These are phyloP conservation scores for Lipomyces sp. DNA, from an alignment of 805 yeast genomes.

Conservation along the genomic window DNA sequence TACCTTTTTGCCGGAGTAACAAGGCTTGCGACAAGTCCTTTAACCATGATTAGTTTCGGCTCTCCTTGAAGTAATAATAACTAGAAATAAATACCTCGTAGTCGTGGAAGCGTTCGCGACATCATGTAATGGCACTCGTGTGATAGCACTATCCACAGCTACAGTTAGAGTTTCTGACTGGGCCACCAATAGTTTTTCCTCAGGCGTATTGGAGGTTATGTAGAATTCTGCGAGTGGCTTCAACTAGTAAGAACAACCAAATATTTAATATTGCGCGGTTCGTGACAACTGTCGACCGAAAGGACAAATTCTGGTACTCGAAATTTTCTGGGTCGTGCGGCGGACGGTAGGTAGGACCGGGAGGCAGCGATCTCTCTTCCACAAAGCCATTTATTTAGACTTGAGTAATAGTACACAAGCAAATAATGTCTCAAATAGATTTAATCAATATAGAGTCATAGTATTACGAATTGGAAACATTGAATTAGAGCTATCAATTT, in stretches of 20 bases:
- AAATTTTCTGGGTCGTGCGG: no score
- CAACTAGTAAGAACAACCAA: not conserved
- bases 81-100: constrained; percentile 9
- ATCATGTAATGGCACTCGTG: constrained; percentile 11
- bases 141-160: not conserved
- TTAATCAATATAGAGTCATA: no score
- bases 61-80: not conserved
- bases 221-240: not conserved
- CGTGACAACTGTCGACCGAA: no score
- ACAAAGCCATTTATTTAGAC: no score
- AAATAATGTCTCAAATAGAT: no score
- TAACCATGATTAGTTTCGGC: not conserved
- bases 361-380: no score
- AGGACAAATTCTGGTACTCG: no score
- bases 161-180: not conserved
- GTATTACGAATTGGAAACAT: not conserved
- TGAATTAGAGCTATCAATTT: not conserved
- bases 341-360: no score
- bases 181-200: no score
- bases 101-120: constrained; percentile 14
- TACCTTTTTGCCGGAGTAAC: not conserved
- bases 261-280: not conserved
- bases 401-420: no score
- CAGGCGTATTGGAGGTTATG: not conserved
- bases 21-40: not conserved